Evolutionary conservation across 106 monocot species (phyloP).

Genomic region (Dendrobium chrysotoxum): DNA sequence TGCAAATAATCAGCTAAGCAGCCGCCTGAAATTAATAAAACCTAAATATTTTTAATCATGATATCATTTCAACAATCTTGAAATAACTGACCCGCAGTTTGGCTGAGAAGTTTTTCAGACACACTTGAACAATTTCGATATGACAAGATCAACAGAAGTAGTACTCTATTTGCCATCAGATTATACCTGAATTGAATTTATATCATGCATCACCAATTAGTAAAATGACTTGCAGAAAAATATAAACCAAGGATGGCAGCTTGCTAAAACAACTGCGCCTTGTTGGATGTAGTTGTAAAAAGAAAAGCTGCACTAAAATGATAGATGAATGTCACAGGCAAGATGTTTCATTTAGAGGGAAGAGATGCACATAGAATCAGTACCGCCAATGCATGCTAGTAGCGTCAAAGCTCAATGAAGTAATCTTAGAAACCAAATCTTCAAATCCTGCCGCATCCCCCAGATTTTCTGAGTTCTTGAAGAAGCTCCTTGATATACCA

Average conservation of each 20-base stretch:
- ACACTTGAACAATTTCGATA: constrained; percentile 53
- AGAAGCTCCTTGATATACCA: constrained; percentile 81
- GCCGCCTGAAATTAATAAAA: background rate
- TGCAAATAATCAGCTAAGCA: background rate
- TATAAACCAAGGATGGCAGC: background rate
- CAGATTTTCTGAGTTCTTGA: constrained; percentile 34
- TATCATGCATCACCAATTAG: background rate
- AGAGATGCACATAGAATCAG: constrained; percentile 10
- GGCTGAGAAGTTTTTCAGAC: constrained; percentile 45
- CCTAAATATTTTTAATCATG: background rate
- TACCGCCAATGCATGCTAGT: constrained; percentile 88
- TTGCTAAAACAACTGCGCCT: background rate
- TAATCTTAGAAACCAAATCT: constrained; percentile 69
- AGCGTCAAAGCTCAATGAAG: constrained; percentile 67
- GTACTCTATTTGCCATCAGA: constrained; percentile 91
- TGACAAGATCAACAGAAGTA: constrained; percentile 70
- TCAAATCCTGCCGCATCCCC: constrained; percentile 34
- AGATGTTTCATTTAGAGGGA: background rate
- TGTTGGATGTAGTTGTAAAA: background rate
- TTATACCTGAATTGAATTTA: constrained; percentile 56
- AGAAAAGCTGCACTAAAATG: background rate
- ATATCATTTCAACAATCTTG: background rate
- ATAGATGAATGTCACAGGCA: background rate
- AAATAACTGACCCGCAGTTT: constrained; percentile 60
- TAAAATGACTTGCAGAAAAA: background rate